These are phyloP conservation scores for Talaromyces sp. DNA, from an alignment of 2,329 filamentous ascomycete genomes.

Conservation along the genomic window DNA sequence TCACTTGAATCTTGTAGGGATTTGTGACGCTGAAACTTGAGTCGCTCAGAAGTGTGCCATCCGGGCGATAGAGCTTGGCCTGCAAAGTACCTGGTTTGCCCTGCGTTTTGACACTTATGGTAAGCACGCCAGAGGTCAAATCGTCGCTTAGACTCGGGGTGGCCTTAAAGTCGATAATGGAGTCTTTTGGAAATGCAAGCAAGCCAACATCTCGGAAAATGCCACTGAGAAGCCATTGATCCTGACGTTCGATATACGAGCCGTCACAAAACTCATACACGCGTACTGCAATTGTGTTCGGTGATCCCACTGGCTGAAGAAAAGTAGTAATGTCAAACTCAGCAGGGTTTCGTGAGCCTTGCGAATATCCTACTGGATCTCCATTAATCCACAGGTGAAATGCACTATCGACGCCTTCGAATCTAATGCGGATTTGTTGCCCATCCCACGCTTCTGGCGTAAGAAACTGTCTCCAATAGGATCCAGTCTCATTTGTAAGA, in stretches of 20 bases:
- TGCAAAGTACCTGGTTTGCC: slow-evolving; percentile 51
- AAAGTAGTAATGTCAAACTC: slow-evolving; percentile 64
- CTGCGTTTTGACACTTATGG: slow-evolving; percentile 51
- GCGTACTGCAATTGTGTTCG: slow-evolving; percentile 57
- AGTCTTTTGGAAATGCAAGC: slow-evolving; percentile 51
- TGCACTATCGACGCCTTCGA: slow-evolving; percentile 56
- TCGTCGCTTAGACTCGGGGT: slow-evolving; percentile 18
- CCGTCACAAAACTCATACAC: slow-evolving; percentile 68
- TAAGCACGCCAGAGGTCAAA: neutral
- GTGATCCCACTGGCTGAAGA: slow-evolving; percentile 50
- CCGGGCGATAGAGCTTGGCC: slow-evolving; percentile 23
- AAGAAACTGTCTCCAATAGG: slow-evolving; percentile 54
- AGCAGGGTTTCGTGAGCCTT: slow-evolving; percentile 64
- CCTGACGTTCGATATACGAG: slow-evolving; percentile 63
- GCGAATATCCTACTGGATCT: slow-evolving; percentile 60
- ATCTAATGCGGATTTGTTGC: slow-evolving; percentile 57
- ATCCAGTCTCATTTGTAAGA: slow-evolving; percentile 60
- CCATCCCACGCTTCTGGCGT: slow-evolving; percentile 39
- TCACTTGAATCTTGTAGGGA: slow-evolving; percentile 32
- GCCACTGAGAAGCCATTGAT: slow-evolving; percentile 63
- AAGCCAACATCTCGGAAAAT: slow-evolving; percentile 64
- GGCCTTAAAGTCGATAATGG: slow-evolving; percentile 52
- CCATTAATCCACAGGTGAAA: slow-evolving; percentile 69
- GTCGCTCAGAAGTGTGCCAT: slow-evolving; percentile 18
- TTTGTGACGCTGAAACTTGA: neutral